Percentiles rank a stretch among this genome's conserved stretches.
Conservation (phyloP, 2,329 filamentous ascomycete species). For the Aureobasidium sp. region DNA sequence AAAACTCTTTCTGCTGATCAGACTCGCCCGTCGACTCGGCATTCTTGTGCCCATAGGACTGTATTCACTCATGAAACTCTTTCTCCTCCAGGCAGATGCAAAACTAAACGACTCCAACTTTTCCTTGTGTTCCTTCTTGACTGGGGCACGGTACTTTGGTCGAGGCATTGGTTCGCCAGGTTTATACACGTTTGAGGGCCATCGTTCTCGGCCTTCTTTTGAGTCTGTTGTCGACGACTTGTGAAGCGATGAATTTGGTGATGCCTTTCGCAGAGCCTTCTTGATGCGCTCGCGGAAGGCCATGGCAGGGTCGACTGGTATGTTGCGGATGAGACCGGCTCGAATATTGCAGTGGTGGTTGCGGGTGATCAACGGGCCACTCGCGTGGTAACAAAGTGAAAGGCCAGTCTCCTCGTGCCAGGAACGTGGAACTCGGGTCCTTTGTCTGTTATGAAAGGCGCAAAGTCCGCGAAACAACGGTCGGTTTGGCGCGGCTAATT, state of each 20-base stretch:
- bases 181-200: constrained; percentile 39
- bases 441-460: background rate
- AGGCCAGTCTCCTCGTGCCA: background rate
- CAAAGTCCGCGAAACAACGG: background rate
- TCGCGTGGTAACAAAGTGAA: background rate
- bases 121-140: constrained; percentile 42
- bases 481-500: constrained; percentile 1
- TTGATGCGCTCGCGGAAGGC: constrained; percentile 38
- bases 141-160: constrained; percentile 40
- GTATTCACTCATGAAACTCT: constrained; percentile 36
- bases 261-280: constrained; percentile 30
- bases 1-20: constrained; percentile 20
- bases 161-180: constrained; percentile 44
- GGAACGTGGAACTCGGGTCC: background rate
- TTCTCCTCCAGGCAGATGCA: constrained; percentile 37
- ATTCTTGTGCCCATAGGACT: constrained; percentile 41
- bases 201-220: constrained; percentile 21
- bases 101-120: constrained; percentile 40
- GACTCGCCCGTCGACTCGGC: constrained; percentile 28
- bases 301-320: constrained; percentile 25
- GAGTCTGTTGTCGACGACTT: constrained; percentile 17
- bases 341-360: background rate
- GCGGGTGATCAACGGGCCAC: background rate
- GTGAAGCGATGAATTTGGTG: constrained; percentile 18
- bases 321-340: background rate